Evolutionary conservation across 2,329 filamentous ascomycete species (phyloP), one percentile per base, ranked within the genome.

Genomic region (Cladobotryum mycophilum): DNA sequence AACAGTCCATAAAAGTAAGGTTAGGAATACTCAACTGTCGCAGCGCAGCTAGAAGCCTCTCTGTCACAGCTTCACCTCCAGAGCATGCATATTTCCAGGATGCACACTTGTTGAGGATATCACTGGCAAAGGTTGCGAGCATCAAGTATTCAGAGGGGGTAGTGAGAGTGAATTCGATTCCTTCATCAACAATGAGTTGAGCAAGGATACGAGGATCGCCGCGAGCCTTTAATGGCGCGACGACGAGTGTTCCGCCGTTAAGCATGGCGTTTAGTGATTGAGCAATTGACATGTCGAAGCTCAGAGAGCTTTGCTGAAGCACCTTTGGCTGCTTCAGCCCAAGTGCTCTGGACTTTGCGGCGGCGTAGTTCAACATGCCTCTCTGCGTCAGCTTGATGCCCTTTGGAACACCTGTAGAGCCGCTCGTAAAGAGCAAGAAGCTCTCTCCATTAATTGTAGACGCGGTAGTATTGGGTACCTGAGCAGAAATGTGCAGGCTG

Each of bases 261-360:
- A 56, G 54, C 2, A 76, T 58, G 0, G 65, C 64, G 4, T 56
- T 55, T 42, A 73, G 62, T 5, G 66, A 64, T 53, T 76, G 69
- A 3, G 54, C 55, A 2, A 73, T 36, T 0, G 70, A 69, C 51
- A 73, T 56, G 48, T 76, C 72, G 55, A 76, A 76, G 13, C 61
- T 62, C 34, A 60, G 64, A 1, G 71, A 60, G 13, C 61, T 70
- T 52, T 74, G 70, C 48, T 73, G 70, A 2, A 74, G 59, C 0
- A 68, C 60, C 1, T 53, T 55, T 17, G 66, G 66, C 2, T 55
- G 51, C 0, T 55, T 55, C 0, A 66, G 44, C 0, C 52, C 49
- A 13, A 55, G 20, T 20, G 20, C 47, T 6, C 53, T 55, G 9
- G 51, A 41, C 2, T 53, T 58, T 13, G 55, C 56, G 0, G 66